These are phyloP conservation scores for Hydrangea macrophylla DNA, from an alignment of 148 eudicot genomes.

Conservation along the genomic window DNA sequence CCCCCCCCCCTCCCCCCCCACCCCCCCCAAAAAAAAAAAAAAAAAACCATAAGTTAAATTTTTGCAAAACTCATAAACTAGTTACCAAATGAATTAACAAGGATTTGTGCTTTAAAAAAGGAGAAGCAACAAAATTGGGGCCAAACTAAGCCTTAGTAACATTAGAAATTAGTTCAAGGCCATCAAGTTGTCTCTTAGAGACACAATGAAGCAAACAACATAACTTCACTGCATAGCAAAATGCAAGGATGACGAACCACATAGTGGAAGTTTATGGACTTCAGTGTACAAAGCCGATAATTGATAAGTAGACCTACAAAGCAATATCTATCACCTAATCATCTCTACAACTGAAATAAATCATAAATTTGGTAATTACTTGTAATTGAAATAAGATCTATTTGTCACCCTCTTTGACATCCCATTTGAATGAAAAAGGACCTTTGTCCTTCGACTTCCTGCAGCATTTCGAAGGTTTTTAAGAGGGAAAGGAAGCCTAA, in stretches of 20 bases:
- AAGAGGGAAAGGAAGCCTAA: conserved; percentile 58
- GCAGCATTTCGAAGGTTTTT: conserved; percentile 58
- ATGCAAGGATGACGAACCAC: background rate
- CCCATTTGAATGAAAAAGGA: conserved; percentile 60
- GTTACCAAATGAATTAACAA: no score
- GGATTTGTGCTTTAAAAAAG: no score
- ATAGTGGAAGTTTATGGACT: background rate
- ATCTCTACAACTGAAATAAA: background rate
- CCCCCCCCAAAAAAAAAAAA: no score
- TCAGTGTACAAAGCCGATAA: background rate
- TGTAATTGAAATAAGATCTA: conserved; percentile 44
- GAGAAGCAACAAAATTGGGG: no score
- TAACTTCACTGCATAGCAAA: background rate
- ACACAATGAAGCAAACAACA: background rate
- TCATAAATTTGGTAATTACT: conserved; percentile 30
- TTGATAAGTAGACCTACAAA: background rate
- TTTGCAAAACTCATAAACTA: no score
- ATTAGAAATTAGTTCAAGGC: no score
- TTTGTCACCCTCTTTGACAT: conserved; percentile 77
- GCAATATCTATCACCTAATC: background rate
- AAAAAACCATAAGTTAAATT: no score
- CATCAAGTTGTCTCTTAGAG: no score
- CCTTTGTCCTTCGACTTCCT: conserved; percentile 40
- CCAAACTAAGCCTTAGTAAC: no score
- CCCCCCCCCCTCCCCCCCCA: no score